Conservation (phyloP, 306 rosid genomes). For the Prunus campanulata region DNA sequence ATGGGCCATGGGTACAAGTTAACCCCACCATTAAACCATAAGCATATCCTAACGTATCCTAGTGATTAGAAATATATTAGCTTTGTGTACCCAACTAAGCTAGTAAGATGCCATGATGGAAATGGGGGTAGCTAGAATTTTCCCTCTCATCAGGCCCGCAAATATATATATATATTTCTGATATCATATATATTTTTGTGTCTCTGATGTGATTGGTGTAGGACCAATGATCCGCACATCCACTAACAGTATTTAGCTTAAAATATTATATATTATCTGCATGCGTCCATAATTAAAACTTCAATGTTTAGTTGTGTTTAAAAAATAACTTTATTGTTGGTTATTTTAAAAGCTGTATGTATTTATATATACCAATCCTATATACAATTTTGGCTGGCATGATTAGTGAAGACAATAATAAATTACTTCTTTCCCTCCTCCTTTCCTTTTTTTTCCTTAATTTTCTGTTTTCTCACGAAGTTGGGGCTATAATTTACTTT, state of each 20-base stretch:
- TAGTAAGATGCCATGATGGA: not conserved
- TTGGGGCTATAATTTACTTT: too few relatives aligned
- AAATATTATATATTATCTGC: not conserved
- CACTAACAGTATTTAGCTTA: not conserved
- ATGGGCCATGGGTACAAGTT: not conserved
- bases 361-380: not conserved
- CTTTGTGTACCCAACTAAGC: not conserved
- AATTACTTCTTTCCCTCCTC: too few relatives aligned
- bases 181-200: too few relatives aligned
- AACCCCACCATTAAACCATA: conserved; percentile 7
- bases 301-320: too few relatives aligned
- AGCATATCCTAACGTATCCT: not conserved
- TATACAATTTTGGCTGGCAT: too few relatives aligned
- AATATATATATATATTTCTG: not conserved
- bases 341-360: not conserved
- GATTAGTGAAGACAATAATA: too few relatives aligned
- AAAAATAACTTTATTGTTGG: not conserved
- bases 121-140: not conserved
- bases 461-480: too few relatives aligned
- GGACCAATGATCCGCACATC: not conserved
- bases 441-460: too few relatives aligned
- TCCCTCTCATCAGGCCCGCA: not conserved
- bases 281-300: not conserved
- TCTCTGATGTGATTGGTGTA: not conserved
- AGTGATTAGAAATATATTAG: not conserved